Evolutionary conservation across 2,329 filamentous ascomycete species (phyloP).

Genomic region (Penicillium sclerotiorum): DNA sequence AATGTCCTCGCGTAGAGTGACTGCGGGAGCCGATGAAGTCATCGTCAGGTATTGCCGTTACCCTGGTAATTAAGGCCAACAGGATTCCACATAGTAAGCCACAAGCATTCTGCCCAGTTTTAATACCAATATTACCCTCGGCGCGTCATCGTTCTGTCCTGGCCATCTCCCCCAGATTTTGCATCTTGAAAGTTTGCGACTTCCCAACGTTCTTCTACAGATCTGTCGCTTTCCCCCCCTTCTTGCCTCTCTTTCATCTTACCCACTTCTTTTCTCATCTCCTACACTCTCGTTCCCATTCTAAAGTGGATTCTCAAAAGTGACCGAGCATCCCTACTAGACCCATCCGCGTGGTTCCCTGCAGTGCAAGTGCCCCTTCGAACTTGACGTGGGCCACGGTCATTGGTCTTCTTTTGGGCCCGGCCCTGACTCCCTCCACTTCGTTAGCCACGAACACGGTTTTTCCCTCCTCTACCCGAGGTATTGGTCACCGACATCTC

Average conservation of each 20-base stretch:
- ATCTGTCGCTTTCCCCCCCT: background rate
- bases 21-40: too few species aligned
- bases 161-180: constrained; percentile 8
- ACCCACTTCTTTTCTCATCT: background rate
- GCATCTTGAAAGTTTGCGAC: background rate
- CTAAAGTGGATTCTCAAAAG: background rate
- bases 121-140: background rate
- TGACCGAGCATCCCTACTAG: constrained; percentile 16
- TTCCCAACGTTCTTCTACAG: background rate
- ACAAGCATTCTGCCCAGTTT: background rate
- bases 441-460: constrained; percentile 22
- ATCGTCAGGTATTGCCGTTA: constrained; percentile 13
- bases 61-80: background rate
- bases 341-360: constrained; percentile 24
- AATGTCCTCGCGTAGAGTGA: too few species aligned
- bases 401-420: constrained; percentile 28
- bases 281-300: background rate
- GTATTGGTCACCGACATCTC: constrained; percentile 31
- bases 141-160: constrained; percentile 1
- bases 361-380: constrained; percentile 22
- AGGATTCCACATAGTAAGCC: background rate
- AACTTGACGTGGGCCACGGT: constrained; percentile 34
- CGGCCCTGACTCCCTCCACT: constrained; percentile 26
- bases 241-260: background rate
- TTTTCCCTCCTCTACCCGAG: constrained; percentile 15